phyloP scores from a whole-genome alignment of 257 asterid genomes.

The Nicotiana benthamiana region DNA sequence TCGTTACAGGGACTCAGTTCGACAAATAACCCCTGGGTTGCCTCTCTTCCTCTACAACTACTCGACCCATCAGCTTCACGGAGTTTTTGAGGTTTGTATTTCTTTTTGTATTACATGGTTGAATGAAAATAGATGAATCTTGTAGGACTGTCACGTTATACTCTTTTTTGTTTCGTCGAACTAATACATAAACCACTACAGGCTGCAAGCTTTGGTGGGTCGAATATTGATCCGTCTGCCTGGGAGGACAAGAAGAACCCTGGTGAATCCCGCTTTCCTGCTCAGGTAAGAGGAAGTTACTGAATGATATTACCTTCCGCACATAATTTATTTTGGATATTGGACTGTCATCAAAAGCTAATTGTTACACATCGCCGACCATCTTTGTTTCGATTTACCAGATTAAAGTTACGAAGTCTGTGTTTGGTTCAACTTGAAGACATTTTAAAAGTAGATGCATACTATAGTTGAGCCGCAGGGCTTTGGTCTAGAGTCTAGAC shows the following conservation, averaged over 20 bases:
- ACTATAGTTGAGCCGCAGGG: too few species aligned
- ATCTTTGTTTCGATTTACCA: neutral
- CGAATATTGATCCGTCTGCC: constrained; percentile 87
- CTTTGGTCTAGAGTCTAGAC: too few species aligned
- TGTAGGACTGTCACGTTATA: neutral
- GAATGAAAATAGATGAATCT: neutral
- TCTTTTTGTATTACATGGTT: neutral
- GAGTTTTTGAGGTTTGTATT: constrained; percentile 74
- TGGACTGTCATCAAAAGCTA: neutral
- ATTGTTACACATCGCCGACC: neutral
- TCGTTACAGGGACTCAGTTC: constrained; percentile 82
- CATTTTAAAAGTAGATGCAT: too few species aligned
- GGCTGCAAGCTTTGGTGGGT: constrained; percentile 97
- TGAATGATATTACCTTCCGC: neutral
- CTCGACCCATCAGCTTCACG: constrained; percentile 93
- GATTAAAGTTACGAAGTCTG: neutral
- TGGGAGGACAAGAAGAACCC: constrained; percentile 97
- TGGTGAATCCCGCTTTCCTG: constrained; percentile 92
- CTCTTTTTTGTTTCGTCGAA: neutral
- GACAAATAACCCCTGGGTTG: constrained; percentile 85
- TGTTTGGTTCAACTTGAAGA: neutral
- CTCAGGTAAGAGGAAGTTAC: constrained; percentile 48
- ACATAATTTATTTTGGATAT: neutral
- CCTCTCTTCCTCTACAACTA: constrained; percentile 90
- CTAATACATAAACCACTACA: constrained; percentile 10